Percentiles rank a stretch among this genome's conserved stretches.
Evolutionary conservation across 805 yeast genomes (phyloP).

Genomic region (Saturnispora dispora): DNA sequence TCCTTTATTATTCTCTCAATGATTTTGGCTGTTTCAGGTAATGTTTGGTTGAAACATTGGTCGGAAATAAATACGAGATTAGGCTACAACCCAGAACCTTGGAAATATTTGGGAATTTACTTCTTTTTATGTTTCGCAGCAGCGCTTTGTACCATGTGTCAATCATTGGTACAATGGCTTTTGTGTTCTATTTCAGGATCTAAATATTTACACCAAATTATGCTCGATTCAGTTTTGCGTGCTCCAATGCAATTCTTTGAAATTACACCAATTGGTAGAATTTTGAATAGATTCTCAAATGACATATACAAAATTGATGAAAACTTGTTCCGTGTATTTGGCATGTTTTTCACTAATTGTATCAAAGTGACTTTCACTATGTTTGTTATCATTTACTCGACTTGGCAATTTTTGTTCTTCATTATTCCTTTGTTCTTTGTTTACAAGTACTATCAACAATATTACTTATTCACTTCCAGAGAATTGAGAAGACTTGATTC

Average conservation of each 20-base stretch:
- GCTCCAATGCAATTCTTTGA: constrained; percentile 96
- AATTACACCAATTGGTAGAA: constrained; percentile 91
- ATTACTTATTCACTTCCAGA: constrained; percentile 67
- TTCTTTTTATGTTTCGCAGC: constrained; percentile 63
- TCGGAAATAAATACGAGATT: constrained; percentile 72
- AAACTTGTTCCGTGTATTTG: constrained; percentile 57
- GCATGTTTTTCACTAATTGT: constrained; percentile 55
- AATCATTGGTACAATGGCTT: constrained; percentile 65
- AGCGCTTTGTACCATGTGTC: constrained; percentile 51
- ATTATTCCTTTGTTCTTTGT: constrained; percentile 59
- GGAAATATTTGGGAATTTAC: constrained; percentile 65
- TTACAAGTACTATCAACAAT: constrained; percentile 66
- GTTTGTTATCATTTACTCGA: constrained; percentile 69
- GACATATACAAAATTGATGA: constrained; percentile 89
- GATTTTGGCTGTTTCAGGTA: constrained; percentile 55
- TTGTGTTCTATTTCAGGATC: constrained; percentile 82
- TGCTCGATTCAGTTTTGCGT: constrained; percentile 65
- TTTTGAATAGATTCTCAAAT: constrained; percentile 82
- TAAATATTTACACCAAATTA: constrained; percentile 56
- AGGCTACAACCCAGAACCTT: constrained; percentile 67
- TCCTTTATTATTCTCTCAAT: constrained; percentile 48
- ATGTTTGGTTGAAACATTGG: constrained; percentile 96
- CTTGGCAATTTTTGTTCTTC: constrained; percentile 76
- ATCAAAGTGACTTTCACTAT: constrained; percentile 67
- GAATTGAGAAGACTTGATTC: constrained; percentile 79